Base-by-base conservation (phyloP, 768 basidiomycete genomes). In the Boletus tylopilopsis region DNA sequence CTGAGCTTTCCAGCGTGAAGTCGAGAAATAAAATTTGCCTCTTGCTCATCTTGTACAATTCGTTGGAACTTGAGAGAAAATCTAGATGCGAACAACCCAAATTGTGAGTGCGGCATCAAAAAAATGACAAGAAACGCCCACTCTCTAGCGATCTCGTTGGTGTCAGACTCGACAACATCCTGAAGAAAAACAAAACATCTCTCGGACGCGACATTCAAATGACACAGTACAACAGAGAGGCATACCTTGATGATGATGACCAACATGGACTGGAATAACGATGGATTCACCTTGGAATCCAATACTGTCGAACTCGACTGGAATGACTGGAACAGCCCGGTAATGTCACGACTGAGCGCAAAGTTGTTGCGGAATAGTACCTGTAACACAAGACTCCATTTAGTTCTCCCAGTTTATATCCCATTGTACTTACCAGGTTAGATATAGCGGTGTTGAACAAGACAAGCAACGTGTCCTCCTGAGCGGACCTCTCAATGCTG, bases 181-280 rank as follows among this genome's bases (percentile, higher is more conserved):
- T 84, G 46, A 16, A 12, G 16, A 15, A 25, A 5, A 15, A 25
- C 11, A 15, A 15, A 19, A 12, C 4, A 21, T n/a, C n/a, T 29
- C 7, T 63, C 3, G n/a, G n/a, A n/a, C n/a, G n/a, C n/a, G n/a
- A n/a, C n/a, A n/a, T n/a, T n/a, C n/a, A n/a, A n/a, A n/a, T n/a
- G n/a, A n/a, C n/a, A n/a, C n/a, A n/a, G n/a, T n/a, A n/a, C n/a
- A n/a, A n/a, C n/a, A n/a, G n/a, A n/a, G n/a, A 51, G 12, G n/a
- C n/a, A n/a, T n/a, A 74, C 81, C 73, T 84, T 85, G 63, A 84
- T 83, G 35, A 84, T 81, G 54, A 84, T 81, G 9, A 74, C 74
- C 15, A 85, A 64, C 0, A 73, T 79, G 0, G 80, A 83, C 54
- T 74, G 76, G 64, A 84, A 84, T 6, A 84, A 64, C 3, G 71